Conservation (phyloP, 352 stramenopile species). For the Globisporangium cystogenes region DNA sequence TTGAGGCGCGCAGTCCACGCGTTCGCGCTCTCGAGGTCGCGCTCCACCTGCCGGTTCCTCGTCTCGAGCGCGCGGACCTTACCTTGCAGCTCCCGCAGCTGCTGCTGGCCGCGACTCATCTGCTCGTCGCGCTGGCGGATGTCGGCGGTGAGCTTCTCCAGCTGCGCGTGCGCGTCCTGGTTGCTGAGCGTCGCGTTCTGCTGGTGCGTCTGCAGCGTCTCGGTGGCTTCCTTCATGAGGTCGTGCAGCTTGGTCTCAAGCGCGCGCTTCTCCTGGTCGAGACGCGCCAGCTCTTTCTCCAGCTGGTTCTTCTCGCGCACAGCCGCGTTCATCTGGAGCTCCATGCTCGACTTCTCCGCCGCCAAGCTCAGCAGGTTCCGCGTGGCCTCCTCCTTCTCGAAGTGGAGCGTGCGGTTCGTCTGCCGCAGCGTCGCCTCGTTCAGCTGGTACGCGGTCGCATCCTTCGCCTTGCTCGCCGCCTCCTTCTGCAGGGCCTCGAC, state of each 20-base stretch:
- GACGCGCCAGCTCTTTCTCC: conserved; percentile 22
- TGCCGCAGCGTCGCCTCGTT: conserved; percentile 39
- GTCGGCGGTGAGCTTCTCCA: conserved; percentile 32
- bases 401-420: conserved; percentile 37
- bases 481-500: conserved; percentile 37
- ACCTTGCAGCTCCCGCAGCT: conserved; percentile 27
- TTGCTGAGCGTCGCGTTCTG: conserved; percentile 31
- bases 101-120: conserved; percentile 35
- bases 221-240: conserved; percentile 39
- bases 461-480: conserved; percentile 33
- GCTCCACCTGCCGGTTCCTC: conserved; percentile 27
- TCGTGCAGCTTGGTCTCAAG: conserved; percentile 47
- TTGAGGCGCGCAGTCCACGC: conserved; percentile 27
- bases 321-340: conserved; percentile 36
- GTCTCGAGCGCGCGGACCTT: conserved; percentile 24
- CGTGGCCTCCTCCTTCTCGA: conserved; percentile 62
- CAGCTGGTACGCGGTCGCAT: conserved; percentile 37
- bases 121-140: conserved; percentile 40
- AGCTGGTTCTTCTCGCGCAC: conserved; percentile 28
- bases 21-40: conserved; percentile 24
- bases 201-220: conserved; percentile 42
- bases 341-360: conserved; percentile 45
- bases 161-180: conserved; percentile 35
- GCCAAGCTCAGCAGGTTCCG: conserved; percentile 34
- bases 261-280: conserved; percentile 46